These are phyloP conservation scores for Globisporangium takayamanum DNA, from an alignment of 352 stramenopile genomes.

Conservation along the genomic window DNA sequence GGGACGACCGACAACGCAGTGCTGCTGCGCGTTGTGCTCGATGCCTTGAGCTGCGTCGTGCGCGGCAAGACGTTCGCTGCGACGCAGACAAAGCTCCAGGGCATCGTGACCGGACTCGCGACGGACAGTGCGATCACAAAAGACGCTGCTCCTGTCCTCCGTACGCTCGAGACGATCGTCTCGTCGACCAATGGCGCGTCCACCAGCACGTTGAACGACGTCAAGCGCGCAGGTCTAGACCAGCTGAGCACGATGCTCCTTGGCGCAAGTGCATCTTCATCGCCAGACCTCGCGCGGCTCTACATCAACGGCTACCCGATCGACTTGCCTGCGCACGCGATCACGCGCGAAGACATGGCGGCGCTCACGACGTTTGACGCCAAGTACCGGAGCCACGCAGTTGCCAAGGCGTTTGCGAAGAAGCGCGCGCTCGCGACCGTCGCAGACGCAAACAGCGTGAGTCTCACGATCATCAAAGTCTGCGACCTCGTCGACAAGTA, in stretches of 20 bases:
- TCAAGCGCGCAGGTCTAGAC: slow-evolving; percentile 22
- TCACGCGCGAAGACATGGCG: slow-evolving; percentile 55
- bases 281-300: slow-evolving; percentile 29
- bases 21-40: slow-evolving; percentile 46
- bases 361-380: slow-evolving; percentile 66
- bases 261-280: slow-evolving; percentile 24
- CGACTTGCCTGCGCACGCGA: slow-evolving; percentile 37
- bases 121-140: slow-evolving; percentile 8
- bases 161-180: slow-evolving; percentile 21
- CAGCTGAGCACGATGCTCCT: slow-evolving; percentile 39
- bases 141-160: neutral
- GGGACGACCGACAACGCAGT: slow-evolving; percentile 48
- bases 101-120: slow-evolving; percentile 29
- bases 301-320: slow-evolving; percentile 73
- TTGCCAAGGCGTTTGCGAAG: slow-evolving; percentile 70
- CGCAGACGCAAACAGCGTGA: slow-evolving; percentile 50
- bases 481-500: slow-evolving; percentile 79
- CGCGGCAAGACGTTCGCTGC: slow-evolving; percentile 48
- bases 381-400: slow-evolving; percentile 58
- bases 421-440: slow-evolving; percentile 35
- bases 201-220: slow-evolving; percentile 9
- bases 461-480: slow-evolving; percentile 66
- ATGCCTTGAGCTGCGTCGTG: slow-evolving; percentile 44
- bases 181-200: neutral
- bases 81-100: slow-evolving; percentile 41